These are phyloP conservation scores for Lactarius vividus DNA, from an alignment of 768 basidiomycete genomes.

Conservation along the genomic window DNA sequence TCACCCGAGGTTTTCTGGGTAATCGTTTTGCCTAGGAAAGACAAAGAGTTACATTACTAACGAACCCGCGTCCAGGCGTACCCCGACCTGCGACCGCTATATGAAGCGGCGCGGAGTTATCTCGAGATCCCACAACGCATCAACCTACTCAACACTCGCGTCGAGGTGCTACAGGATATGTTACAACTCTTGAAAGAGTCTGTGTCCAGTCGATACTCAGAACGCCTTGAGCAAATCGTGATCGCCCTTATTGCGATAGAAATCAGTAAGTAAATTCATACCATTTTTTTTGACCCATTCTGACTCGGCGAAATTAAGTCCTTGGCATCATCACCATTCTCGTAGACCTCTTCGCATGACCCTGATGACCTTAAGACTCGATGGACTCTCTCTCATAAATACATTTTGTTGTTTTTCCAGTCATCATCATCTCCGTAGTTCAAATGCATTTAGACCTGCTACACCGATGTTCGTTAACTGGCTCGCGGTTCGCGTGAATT, in stretches of 20 bases:
- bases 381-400: constrained; percentile 5
- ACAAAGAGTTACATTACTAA: constrained; percentile 27
- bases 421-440: constrained; percentile 39
- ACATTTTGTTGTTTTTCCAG: not conserved
- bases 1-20: constrained; percentile 97
- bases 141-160: constrained; percentile 88
- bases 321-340: constrained; percentile 89
- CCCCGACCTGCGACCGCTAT: constrained; percentile 92
- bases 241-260: constrained; percentile 88
- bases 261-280: constrained; percentile 53
- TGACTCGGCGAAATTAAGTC: constrained; percentile 44
- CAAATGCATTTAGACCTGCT: constrained; percentile 5
- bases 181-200: constrained; percentile 92
- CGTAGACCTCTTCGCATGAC: constrained; percentile 59
- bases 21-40: constrained; percentile 31
- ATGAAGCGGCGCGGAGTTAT: constrained; percentile 91
- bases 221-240: constrained; percentile 89
- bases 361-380: not conserved
- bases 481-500: constrained; percentile 14
- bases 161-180: constrained; percentile 97
- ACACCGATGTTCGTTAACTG: not conserved
- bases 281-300: not conserved
- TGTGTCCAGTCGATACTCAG: constrained; percentile 86
- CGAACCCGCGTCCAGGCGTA: constrained; percentile 61
- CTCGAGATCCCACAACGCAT: constrained; percentile 94